Evolutionary conservation across 192 early-diverging fungal genomes (phyloP), one percentile per base, ranked within the genome.

Genomic region (Dissophora ornata): DNA sequence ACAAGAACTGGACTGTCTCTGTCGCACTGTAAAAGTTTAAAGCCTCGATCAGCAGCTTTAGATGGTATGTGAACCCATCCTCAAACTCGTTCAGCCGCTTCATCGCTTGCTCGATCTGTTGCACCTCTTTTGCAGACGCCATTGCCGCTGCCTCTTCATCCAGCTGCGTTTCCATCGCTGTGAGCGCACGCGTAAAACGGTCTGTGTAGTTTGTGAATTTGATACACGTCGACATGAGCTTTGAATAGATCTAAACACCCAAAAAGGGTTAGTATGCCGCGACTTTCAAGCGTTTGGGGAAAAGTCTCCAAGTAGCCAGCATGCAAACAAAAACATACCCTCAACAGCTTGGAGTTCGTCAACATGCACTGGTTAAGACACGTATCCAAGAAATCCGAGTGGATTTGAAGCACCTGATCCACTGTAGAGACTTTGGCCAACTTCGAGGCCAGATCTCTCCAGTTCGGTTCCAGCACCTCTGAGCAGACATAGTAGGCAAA

Each of bases 391-490:
- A 96, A 96, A 42, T 93, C 91, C 6, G 86, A 84, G 71, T 97
- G 96, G 32, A 87, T 81, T 63, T 88, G 80, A 16, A 93, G 71
- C 38, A 99, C 85, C 28, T 97, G 90, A 60, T 98, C 95, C 28
- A 98, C 93, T 0, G 97, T 99, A 15, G 83, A 82, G 5, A 86
- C 86, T 45, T 85, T 86, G 33, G 78, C 59, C 55, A 97, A 71
- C 54, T 87, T 80, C 22, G 61, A 66, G 24, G 91, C 89, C 67
- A 99, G 82, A 24, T 66, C 65, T n/a, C 70, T 69, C 93, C 94
- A 97, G 62, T 93, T 90, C 29, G 94, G 95, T 69, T 98, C 97
- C 45, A 99, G 83, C 8, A 97, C 96, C 71, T 99, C 96, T 61
- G 88, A 94, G 57, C 91, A 92, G 36, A 92, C 85, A 67, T 96